Percentiles rank a stretch among this genome's conserved stretches.
Evolutionary conservation across 805 yeast species (phyloP).

Genomic region (Ogataea pini): DNA sequence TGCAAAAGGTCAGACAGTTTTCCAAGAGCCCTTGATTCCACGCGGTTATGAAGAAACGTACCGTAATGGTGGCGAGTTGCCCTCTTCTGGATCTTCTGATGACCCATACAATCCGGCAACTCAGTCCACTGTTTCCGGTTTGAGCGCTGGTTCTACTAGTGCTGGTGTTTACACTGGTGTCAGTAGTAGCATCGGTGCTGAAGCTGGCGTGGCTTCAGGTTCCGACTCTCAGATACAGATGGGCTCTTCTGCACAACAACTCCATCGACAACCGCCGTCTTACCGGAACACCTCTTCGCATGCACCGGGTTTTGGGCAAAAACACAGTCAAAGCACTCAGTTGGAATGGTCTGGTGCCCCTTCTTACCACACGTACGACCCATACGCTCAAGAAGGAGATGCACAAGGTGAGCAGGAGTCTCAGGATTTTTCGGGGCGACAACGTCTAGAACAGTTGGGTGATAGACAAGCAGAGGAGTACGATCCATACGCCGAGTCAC

Average conservation of each 20-base stretch:
- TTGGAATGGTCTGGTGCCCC: conserved; percentile 16
- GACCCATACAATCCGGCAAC: conserved; percentile 26
- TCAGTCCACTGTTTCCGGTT: conserved; percentile 25
- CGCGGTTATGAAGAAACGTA: conserved; percentile 20
- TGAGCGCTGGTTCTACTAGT: conserved; percentile 13
- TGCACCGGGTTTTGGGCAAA: not conserved
- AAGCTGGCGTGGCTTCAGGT: not conserved
- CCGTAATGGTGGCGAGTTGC: conserved; percentile 7
- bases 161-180: not conserved
- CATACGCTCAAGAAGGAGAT: conserved; percentile 26
- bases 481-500: conserved; percentile 30
- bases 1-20: conserved; percentile 41
- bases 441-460: conserved; percentile 7
- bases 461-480: conserved; percentile 7
- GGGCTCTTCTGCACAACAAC: not conserved
- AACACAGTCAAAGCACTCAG: not conserved
- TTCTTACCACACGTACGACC: conserved; percentile 27
- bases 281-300: not conserved
- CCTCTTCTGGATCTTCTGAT: conserved; percentile 19
- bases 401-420: conserved; percentile 13
- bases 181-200: not conserved
- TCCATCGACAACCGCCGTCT: not conserved
- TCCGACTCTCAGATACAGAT: not conserved
- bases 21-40: conserved; percentile 25
- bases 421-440: not conserved